Percentiles rank a stretch among this genome's conserved stretches.
Evolutionary conservation across 192 early-diverging fungal species (phyloP).

Genomic region (Podila epicladia): DNA sequence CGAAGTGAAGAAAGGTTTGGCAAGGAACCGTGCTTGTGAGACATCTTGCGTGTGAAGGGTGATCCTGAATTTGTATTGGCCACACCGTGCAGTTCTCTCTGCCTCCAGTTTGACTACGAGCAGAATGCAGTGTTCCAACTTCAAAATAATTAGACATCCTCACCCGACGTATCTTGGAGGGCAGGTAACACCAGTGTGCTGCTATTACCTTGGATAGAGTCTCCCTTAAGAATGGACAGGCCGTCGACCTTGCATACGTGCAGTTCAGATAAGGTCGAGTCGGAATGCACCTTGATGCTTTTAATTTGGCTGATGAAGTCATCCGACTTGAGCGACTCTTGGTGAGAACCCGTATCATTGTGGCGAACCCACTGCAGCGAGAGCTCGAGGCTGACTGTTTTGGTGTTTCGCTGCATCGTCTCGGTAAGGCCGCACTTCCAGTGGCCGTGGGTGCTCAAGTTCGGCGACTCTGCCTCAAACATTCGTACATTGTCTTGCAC

Average conservation of each 20-base stretch:
- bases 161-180: background rate
- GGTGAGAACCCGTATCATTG: background rate
- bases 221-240: slow-evolving; percentile 9
- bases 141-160: background rate
- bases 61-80: slow-evolving; percentile 29
- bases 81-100: slow-evolving; percentile 12
- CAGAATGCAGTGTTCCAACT: background rate
- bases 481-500: background rate
- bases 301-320: slow-evolving; percentile 26
- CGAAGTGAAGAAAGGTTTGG: slow-evolving; percentile 6
- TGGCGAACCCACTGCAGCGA: slow-evolving; percentile 6
- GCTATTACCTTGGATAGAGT: slow-evolving; percentile 17
- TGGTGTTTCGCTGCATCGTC: slow-evolving; percentile 4
- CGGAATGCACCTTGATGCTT: slow-evolving; percentile 31
- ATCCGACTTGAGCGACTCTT: background rate
- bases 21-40: background rate
- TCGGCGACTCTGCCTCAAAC: slow-evolving; percentile 3
- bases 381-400: slow-evolving; percentile 13
- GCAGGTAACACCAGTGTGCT: background rate
- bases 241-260: slow-evolving; percentile 16
- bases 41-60: slow-evolving; percentile 29
- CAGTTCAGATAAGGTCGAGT: slow-evolving; percentile 32
- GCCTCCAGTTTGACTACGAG: slow-evolving; percentile 20
- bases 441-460: slow-evolving; percentile 13
- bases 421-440: slow-evolving; percentile 38